Base-by-base conservation (phyloP, 306 rosid species). In the Myrica gale region DNA sequence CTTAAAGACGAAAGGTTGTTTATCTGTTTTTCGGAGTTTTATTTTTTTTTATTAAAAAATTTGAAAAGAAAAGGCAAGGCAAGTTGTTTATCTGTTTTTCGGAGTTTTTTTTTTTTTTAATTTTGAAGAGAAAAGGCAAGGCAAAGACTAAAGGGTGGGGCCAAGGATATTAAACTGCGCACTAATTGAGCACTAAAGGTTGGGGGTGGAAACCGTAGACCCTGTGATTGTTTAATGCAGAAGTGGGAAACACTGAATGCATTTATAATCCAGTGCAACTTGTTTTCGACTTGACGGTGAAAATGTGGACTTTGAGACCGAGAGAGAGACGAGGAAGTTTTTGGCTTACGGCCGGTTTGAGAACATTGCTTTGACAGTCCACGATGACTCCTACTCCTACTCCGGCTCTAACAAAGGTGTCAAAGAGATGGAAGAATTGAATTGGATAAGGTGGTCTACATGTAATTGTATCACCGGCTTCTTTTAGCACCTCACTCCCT, bases 1-100 rank as follows among this genome's bases (percentile, higher is more conserved):
- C 74, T 71, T 55, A 76, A 52, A 84, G 83, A 80, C 61, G 43
- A 74, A 32, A n/a, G 79, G 78, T 48, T 52, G 84, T 76, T 82
- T 75, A 78, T 41, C 0, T 41, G 45, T 17, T 41, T 16, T 6
- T 7, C 4, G 15, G 5, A 7, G 1, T 41, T 43, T 16, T n/a
- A 0, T 7, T 43, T 52, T 12, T 4, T 51, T 4, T 52, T 16
- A n/a, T 7, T 50, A 17, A 7, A 19, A 2, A 52, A 4, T 61
- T 61, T 26, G 37, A 32, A 32, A 3, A 32, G 37, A 32, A n/a
- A 0, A 32, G 32, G 2, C 37, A 32, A 32, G 37, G 37, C 37
- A 32, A 32, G 8, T 67, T 41, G 6, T 4, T 0, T 20, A 15
- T 41, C 0, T 41, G 45, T 17, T 41, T 16, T 6, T 7, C 4